Percentiles rank a stretch among this genome's conserved stretches.
phyloP scores from a whole-genome alignment of 148 eudicot genomes.

The Salicornia ramosissima region DNA sequence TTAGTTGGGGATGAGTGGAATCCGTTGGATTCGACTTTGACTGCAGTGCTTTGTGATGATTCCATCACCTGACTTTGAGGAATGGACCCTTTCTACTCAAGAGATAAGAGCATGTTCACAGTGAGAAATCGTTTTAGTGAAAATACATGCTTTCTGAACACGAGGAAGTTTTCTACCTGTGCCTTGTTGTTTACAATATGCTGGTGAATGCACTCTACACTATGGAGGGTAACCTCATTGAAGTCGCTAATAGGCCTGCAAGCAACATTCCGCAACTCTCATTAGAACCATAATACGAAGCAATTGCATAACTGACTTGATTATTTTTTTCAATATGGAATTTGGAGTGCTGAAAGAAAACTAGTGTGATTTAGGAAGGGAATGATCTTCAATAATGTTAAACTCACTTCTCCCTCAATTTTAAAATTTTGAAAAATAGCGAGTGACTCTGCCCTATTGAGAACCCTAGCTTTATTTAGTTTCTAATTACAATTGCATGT shows the following conservation, averaged over 20 bases:
- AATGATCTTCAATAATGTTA: no score
- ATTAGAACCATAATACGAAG: background rate
- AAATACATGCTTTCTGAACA: background rate
- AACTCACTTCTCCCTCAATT: background rate
- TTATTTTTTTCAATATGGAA: background rate
- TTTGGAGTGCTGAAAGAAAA: no score
- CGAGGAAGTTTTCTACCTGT: slow-evolving; percentile 42
- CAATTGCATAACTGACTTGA: background rate
- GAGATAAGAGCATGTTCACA: slow-evolving; percentile 9
- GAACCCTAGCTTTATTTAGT: background rate
- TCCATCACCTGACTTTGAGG: slow-evolving; percentile 33
- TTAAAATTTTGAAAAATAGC: background rate
- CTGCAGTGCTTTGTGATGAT: slow-evolving; percentile 43
- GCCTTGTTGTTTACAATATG: slow-evolving; percentile 46
- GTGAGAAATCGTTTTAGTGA: background rate
- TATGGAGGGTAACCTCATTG: slow-evolving; percentile 75
- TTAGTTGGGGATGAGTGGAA: slow-evolving; percentile 46
- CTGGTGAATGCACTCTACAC: slow-evolving; percentile 70
- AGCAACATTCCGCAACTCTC: slow-evolving; percentile 13
- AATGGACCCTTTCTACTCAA: slow-evolving; percentile 40
- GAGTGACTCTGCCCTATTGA: background rate
- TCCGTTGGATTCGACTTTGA: slow-evolving; percentile 45
- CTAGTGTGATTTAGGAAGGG: no score
- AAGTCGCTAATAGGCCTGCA: slow-evolving; percentile 71
- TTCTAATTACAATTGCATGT: no score